phyloP scores from a whole-genome alignment of 2,329 filamentous ascomycete genomes.

The Coniochaeta hoffmannii region DNA sequence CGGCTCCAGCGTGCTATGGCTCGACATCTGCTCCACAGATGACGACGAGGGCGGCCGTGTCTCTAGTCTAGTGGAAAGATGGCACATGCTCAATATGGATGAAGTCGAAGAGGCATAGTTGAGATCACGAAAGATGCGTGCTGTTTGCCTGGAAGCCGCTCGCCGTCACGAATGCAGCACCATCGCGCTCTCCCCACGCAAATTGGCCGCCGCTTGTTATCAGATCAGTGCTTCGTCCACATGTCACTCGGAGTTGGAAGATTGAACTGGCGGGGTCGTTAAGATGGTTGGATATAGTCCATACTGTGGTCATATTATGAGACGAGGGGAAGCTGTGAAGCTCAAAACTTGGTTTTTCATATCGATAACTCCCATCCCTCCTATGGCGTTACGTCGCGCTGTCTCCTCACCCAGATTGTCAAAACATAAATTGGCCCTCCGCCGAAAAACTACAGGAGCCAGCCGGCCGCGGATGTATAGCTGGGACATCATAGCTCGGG shows the following conservation, averaged over 20 bases:
- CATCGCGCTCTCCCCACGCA: neutral
- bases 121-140: neutral
- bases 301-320: conserved; percentile 5
- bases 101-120: conserved; percentile 5
- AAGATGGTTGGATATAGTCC: conserved; percentile 7
- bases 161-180: neutral
- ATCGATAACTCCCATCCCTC: neutral
- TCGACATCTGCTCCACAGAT: neutral
- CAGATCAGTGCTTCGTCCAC: neutral
- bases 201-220: neutral
- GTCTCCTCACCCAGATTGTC: neutral
- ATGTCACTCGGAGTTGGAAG: neutral
- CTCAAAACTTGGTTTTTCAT: neutral
- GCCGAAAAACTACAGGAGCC: neutral
- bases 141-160: neutral
- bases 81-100: conserved; percentile 8
- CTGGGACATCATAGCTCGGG: neutral
- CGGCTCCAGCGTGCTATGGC: neutral
- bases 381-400: neutral
- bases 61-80: neutral
- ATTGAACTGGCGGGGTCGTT: conserved; percentile 15
- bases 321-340: conserved; percentile 6
- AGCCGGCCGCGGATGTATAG: neutral
- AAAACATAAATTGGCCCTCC: neutral
- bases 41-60: neutral